phyloP scores from a whole-genome alignment of 495 filamentous ascomycete species.

The Massariosphaeria phaeospora region DNA sequence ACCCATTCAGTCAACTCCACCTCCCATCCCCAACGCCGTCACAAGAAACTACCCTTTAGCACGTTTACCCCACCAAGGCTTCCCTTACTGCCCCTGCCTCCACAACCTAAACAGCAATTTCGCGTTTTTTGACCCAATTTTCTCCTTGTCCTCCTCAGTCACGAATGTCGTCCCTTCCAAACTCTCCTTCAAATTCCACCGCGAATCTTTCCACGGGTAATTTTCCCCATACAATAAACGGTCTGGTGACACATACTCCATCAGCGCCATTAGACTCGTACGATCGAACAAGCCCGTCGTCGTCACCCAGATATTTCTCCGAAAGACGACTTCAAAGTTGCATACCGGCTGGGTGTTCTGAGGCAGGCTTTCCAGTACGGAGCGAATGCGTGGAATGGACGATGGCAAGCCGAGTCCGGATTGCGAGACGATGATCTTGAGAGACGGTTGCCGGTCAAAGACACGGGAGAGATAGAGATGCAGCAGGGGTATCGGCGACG shows the following conservation, averaged over 20 bases:
- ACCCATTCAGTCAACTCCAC: too few relatives aligned
- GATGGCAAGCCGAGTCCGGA: conserved; percentile 48
- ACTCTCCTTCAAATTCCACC: conserved; percentile 48
- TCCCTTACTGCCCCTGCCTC: background rate
- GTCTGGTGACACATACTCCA: conserved; percentile 47
- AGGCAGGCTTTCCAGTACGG: conserved; percentile 25
- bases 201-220: conserved; percentile 52
- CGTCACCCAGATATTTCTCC: conserved; percentile 44
- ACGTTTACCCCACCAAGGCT: too few relatives aligned
- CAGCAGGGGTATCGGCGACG: conserved; percentile 46
- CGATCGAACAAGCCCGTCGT: conserved; percentile 41
- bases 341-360: conserved; percentile 31
- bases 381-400: conserved; percentile 40
- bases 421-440: conserved; percentile 48
- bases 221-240: conserved; percentile 56
- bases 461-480: conserved; percentile 43
- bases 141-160: conserved; percentile 47
- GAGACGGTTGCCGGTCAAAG: conserved; percentile 48
- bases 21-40: too few relatives aligned
- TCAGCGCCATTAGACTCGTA: conserved; percentile 37
- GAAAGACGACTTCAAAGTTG: conserved; percentile 42
- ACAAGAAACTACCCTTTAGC: too few relatives aligned
- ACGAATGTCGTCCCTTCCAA: conserved; percentile 48
- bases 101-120: conserved; percentile 48
- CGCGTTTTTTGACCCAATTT: conserved; percentile 54